phyloP scores from a whole-genome alignment of 2,329 filamentous ascomycete genomes.

The Penicillium capsulatum region DNA sequence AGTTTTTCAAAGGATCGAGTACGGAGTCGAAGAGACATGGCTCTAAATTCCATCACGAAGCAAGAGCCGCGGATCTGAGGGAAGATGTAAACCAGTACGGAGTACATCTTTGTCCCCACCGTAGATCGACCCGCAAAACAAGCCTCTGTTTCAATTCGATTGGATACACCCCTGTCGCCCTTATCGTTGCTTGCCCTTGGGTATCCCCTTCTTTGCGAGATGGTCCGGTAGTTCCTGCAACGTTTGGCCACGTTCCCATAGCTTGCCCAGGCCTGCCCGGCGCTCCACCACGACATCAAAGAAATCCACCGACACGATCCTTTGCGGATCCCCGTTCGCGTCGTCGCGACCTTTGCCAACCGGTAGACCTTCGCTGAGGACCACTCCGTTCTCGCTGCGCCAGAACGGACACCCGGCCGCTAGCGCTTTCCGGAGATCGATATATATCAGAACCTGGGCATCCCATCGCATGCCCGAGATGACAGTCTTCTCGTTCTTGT shows the following conservation, averaged over 20 bases:
- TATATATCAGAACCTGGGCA: conserved; percentile 72
- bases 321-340: conserved; percentile 45
- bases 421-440: conserved; percentile 67
- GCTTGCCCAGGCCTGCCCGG: conserved; percentile 64
- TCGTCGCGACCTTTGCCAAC: conserved; percentile 38
- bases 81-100: no score
- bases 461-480: conserved; percentile 76
- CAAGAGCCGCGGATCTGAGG: no score
- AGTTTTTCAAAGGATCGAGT: no score
- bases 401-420: conserved; percentile 65
- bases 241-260: conserved; percentile 58
- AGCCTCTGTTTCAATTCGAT: no score
- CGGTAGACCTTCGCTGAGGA: conserved; percentile 54
- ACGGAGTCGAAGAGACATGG: no score
- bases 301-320: conserved; percentile 61
- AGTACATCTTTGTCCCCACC: no score
- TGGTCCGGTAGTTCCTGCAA: conserved; percentile 47
- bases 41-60: no score
- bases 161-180: no score
- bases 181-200: conserved; percentile 25
- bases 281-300: conserved; percentile 72
- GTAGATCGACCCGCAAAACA: no score
- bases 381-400: conserved; percentile 72
- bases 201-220: conserved; percentile 38
- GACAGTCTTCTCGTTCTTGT: conserved; percentile 43